These are phyloP conservation scores for Linnemannia hyalina DNA, from an alignment of 192 early-diverging fungal species.

Conservation along the genomic window DNA sequence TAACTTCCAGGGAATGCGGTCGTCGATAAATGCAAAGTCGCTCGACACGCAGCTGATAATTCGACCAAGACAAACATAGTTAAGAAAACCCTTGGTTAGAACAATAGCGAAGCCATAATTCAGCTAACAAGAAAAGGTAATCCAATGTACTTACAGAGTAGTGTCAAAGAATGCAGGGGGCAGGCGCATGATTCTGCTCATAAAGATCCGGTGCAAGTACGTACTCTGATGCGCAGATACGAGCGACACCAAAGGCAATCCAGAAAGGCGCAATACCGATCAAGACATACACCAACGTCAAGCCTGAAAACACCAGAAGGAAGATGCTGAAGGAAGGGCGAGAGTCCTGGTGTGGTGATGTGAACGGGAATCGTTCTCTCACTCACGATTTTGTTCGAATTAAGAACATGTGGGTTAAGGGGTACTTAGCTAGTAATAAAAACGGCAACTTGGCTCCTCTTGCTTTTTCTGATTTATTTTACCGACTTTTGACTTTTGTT, in stretches of 20 bases:
- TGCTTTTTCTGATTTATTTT: too few relatives aligned
- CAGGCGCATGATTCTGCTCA: constrained; percentile 21
- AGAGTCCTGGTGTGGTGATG: too few relatives aligned
- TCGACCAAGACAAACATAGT: constrained; percentile 69
- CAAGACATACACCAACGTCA: constrained; percentile 15
- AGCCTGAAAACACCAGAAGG: constrained; percentile 11
- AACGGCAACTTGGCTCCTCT: too few relatives aligned
- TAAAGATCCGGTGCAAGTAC: constrained; percentile 12
- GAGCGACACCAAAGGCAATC: constrained; percentile 27
- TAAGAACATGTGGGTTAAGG: too few relatives aligned
- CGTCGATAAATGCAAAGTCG: constrained; percentile 26
- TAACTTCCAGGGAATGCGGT: constrained; percentile 12
- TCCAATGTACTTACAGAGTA: constrained; percentile 27
- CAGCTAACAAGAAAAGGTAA: constrained; percentile 39
- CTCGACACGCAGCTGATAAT: constrained; percentile 71
- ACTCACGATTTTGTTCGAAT: too few relatives aligned
- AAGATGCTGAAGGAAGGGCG: constrained; percentile 48
- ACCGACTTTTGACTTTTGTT: too few relatives aligned
- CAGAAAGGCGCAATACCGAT: constrained; percentile 11
- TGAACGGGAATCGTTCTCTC: too few relatives aligned
- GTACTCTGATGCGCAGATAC: constrained; percentile 15
- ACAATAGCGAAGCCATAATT: neutral
- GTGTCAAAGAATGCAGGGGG: constrained; percentile 31
- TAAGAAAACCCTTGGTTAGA: neutral
- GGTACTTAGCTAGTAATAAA: too few relatives aligned